Evolutionary conservation across 495 filamentous ascomycete species (phyloP).

Genomic region (Tuber aestivum): DNA sequence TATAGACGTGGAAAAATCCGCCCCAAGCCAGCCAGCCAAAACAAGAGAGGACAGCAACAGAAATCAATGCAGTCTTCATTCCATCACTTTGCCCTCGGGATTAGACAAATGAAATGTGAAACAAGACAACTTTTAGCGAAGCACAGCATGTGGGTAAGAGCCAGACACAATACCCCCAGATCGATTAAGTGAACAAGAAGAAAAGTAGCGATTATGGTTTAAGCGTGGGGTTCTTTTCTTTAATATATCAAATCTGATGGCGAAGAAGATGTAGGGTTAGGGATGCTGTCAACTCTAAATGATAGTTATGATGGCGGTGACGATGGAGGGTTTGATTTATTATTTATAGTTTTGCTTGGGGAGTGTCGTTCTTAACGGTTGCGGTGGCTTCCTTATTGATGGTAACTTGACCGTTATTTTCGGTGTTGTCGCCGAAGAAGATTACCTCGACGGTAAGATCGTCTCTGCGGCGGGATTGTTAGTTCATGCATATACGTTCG

Average conservation of each 20-base stretch:
- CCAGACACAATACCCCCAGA: not conserved
- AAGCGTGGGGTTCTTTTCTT: not conserved
- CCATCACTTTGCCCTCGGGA: not conserved
- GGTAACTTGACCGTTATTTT: slow-evolving; percentile 65
- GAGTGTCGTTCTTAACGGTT: slow-evolving; percentile 43
- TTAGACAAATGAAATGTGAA: not conserved
- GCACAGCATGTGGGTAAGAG: not conserved
- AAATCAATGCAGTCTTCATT: not conserved
- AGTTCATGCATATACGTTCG: slow-evolving; percentile 2
- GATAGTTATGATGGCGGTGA: not conserved
- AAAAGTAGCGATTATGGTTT: slow-evolving; percentile 3
- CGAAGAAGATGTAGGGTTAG: not conserved
- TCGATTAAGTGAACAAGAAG: not conserved
- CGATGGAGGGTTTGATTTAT: not conserved
- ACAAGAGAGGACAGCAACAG: not conserved
- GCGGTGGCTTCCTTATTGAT: slow-evolving; percentile 84
- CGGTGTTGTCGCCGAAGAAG: slow-evolving; percentile 82
- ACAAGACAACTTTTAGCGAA: not conserved
- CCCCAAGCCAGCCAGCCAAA: not conserved
- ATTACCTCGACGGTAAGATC: slow-evolving; percentile 97
- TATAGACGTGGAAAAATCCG: not conserved
- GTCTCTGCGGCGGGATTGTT: slow-evolving; percentile 52
- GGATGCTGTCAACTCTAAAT: not conserved
- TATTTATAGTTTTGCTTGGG: slow-evolving; percentile 56
- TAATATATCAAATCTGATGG: not conserved